Conservation (phyloP, 805 yeast genomes). For the Kodamaea sagamina region DNA sequence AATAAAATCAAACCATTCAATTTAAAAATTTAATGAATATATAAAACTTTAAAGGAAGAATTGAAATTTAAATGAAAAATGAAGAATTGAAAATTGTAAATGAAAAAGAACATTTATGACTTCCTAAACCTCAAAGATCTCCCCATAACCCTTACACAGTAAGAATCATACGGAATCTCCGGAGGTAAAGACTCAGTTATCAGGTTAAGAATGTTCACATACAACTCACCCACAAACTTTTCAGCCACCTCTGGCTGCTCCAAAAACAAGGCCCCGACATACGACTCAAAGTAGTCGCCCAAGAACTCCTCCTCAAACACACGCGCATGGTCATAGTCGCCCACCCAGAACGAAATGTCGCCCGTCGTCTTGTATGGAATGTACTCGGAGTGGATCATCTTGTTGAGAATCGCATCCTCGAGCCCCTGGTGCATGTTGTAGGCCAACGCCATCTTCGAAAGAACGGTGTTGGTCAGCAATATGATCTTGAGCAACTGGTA, state of each 20-base stretch:
- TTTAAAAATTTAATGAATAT: too few species aligned
- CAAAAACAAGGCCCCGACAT: constrained; percentile 42
- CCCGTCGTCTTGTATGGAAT: constrained; percentile 23
- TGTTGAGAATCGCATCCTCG: constrained; percentile 29
- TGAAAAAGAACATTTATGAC: too few species aligned
- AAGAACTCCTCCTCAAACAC: constrained; percentile 43
- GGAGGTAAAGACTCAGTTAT: constrained; percentile 21
- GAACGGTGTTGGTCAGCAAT: constrained; percentile 40
- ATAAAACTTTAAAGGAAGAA: too few species aligned
- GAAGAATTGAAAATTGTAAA: too few species aligned
- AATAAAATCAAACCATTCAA: too few species aligned
- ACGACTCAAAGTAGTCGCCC: constrained; percentile 45
- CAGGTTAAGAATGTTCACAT: constrained; percentile 32
- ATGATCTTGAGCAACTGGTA: constrained; percentile 33
- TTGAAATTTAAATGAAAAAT: too few species aligned
- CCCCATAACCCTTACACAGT: constrained; percentile 39
- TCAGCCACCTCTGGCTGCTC: constrained; percentile 41
- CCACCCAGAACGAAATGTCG: constrained; percentile 13
- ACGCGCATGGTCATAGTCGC: constrained; percentile 18
- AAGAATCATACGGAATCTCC: constrained; percentile 28
- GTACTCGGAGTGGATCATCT: constrained; percentile 26
- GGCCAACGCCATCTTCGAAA: constrained; percentile 37
- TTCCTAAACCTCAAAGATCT: constrained; percentile 21
- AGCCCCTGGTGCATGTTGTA: constrained; percentile 38
- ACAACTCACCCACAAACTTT: constrained; percentile 34